Conservation (phyloP, 371 early-diverging fungal genomes). For the Rhizomucor miehei region DNA sequence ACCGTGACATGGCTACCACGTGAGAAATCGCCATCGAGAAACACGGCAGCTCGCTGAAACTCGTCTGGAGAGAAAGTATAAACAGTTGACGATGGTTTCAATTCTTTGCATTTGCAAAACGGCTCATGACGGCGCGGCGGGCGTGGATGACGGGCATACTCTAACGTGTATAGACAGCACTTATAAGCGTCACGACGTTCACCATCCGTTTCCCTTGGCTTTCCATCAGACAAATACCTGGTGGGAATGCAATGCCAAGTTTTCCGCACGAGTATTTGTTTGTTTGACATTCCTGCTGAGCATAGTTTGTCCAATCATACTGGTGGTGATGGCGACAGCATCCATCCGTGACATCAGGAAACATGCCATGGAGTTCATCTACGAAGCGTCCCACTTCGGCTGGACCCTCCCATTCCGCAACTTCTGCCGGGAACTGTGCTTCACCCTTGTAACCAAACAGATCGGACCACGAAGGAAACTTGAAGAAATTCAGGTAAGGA, state of each 20-base stretch:
- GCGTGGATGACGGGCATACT: slow-evolving; percentile 8
- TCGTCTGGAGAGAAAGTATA: slow-evolving; percentile 18
- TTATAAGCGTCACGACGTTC: not conserved
- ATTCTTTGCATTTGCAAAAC: slow-evolving; percentile 5
- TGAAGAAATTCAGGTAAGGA: no score
- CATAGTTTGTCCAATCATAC: no score
- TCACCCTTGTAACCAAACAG: no score
- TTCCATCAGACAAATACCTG: not conserved
- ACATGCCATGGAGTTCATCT: no score
- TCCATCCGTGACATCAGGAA: no score
- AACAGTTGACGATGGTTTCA: not conserved
- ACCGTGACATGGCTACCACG: slow-evolving; percentile 6
- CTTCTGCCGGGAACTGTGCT: no score
- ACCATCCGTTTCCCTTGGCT: not conserved
- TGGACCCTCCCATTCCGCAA: no score
- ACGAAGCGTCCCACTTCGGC: no score
- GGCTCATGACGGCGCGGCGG: slow-evolving; percentile 14
- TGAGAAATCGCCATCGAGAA: slow-evolving; percentile 10
- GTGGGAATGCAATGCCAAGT: slow-evolving; percentile 10
- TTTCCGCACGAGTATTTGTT: not conserved
- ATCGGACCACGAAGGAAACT: no score
- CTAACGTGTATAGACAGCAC: not conserved
- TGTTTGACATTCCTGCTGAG: no score
- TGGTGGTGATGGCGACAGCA: no score
- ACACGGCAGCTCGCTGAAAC: slow-evolving; percentile 10